Conservation (phyloP, 495 filamentous ascomycete species). For the Tuber indicum region DNA sequence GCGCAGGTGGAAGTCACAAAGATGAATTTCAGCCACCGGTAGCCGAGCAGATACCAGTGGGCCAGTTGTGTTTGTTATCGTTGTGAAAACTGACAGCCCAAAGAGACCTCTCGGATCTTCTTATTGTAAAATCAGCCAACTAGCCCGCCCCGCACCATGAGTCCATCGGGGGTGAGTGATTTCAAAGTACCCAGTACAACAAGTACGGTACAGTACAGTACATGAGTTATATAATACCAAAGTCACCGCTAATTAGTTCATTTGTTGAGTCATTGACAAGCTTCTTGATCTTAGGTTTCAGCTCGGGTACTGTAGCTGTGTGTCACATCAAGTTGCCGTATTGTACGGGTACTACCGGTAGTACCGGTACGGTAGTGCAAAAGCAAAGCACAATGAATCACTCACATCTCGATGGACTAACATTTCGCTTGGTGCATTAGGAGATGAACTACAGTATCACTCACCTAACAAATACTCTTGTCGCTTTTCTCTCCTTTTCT, state of each 20-base stretch:
- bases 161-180: neutral
- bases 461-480: neutral
- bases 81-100: neutral
- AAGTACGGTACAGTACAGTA: too few species aligned
- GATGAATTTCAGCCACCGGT: neutral
- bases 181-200: neutral
- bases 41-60: neutral
- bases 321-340: neutral
- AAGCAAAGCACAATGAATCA: neutral
- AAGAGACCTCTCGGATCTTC: neutral
- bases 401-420: neutral
- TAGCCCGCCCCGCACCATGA: too few species aligned
- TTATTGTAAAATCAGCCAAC: neutral
- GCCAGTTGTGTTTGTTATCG: neutral
- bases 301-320: neutral
- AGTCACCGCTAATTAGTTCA: neutral
- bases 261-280: neutral
- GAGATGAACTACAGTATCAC: neutral
- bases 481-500: neutral
- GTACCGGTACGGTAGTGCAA: neutral
- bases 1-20: neutral
- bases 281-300: neutral
- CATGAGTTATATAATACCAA: neutral
- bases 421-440: neutral
- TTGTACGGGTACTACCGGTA: too few species aligned